These are phyloP conservation scores for Ogataea minuta DNA, from an alignment of 805 yeast genomes.

Conservation along the genomic window DNA sequence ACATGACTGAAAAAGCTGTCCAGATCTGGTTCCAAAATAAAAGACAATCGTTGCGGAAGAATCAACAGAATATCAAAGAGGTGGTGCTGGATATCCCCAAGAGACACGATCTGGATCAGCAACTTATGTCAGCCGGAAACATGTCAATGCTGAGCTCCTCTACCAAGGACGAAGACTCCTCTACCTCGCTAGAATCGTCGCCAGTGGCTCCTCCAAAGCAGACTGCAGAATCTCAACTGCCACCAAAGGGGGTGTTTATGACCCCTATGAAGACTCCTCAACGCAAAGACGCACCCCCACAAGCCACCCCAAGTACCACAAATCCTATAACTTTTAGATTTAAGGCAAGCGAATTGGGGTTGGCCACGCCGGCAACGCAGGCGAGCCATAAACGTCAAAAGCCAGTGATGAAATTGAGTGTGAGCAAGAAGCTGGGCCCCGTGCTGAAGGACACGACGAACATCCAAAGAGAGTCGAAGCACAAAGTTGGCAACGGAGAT, in stretches of 20 bases:
- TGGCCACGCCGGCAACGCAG: slow-evolving; percentile 28
- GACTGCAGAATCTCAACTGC: slow-evolving; percentile 12
- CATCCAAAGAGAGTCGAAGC: slow-evolving; percentile 7
- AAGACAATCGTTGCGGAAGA: slow-evolving; percentile 74
- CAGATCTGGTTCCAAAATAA: slow-evolving; percentile 98
- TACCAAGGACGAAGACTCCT: slow-evolving; percentile 9
- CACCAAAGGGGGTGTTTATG: slow-evolving; percentile 28
- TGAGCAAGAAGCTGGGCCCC: slow-evolving; percentile 16
- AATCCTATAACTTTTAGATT: slow-evolving; percentile 37
- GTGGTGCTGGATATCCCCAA: slow-evolving; percentile 29
- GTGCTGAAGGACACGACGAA: slow-evolving; percentile 27
- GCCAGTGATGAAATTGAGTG: slow-evolving; percentile 30
- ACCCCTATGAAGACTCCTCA: slow-evolving; percentile 25
- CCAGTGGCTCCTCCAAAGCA: slow-evolving; percentile 14
- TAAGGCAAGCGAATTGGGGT: slow-evolving; percentile 33
- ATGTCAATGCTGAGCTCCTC: slow-evolving; percentile 5
- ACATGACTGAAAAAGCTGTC: slow-evolving; percentile 96
- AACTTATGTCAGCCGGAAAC: slow-evolving; percentile 19
- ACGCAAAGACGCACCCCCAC: slow-evolving; percentile 5
- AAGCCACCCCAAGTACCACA: slow-evolving; percentile 13
- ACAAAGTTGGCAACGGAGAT: slow-evolving; percentile 15
- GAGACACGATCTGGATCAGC: slow-evolving; percentile 28
- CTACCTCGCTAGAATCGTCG: slow-evolving; percentile 14
- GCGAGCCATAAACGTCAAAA: slow-evolving; percentile 29
- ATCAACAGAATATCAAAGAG: slow-evolving; percentile 30